A percentile compares a stretch with the other conserved stretches of the same genome.
phyloP scores from a whole-genome alignment of 2,329 filamentous ascomycete genomes.

The Magnaporthiopsis incrustans region DNA sequence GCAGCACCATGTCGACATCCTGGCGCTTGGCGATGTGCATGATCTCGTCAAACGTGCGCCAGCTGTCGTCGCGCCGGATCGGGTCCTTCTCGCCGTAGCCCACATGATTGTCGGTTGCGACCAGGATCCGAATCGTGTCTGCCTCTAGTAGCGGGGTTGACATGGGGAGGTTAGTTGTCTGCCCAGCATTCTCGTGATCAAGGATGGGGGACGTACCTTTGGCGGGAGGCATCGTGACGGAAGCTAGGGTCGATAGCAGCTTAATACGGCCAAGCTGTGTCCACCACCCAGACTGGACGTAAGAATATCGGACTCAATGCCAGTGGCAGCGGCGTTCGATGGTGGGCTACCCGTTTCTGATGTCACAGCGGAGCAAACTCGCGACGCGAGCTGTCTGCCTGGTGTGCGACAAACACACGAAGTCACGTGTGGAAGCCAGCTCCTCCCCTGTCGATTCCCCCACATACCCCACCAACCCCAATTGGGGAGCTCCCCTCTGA shows the following conservation, averaged over 20 bases:
- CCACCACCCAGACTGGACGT: neutral
- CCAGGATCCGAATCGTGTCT: conserved; percentile 88
- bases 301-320: no score
- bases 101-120: conserved; percentile 96
- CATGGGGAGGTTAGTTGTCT: neutral
- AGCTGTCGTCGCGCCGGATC: conserved; percentile 93
- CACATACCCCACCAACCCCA: neutral
- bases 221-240: neutral
- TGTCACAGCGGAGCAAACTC: neutral
- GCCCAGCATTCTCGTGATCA: neutral
- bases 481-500: neutral
- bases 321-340: neutral
- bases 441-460: neutral
- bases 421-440: neutral
- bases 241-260: neutral
- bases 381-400: conserved; percentile 3
- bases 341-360: neutral
- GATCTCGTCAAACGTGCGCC: conserved; percentile 91
- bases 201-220: neutral
- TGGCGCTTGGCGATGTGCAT: conserved; percentile 78
- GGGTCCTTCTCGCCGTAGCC: conserved; percentile 91
- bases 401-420: neutral
- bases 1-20: conserved; percentile 94
- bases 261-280: neutral
- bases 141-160: conserved; percentile 22